Base-by-base conservation (phyloP, 1,139 yeast species). In the Protomyces inundatus region DNA sequence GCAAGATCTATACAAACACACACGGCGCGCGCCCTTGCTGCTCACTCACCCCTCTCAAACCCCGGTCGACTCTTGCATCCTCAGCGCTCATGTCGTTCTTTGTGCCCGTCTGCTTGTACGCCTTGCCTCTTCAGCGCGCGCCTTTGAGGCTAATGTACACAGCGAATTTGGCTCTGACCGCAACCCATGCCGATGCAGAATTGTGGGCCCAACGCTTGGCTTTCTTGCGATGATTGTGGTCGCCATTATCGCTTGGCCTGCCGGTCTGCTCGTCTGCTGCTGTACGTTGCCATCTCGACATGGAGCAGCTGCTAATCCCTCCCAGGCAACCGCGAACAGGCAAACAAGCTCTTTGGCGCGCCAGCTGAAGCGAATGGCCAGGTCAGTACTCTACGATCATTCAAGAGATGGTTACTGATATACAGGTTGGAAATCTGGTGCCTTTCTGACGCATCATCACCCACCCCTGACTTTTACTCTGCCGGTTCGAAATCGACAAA, bases 231-330 rank as follows among this genome's bases (percentile, higher is more conserved):
- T 53, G 56, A 53, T 62, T 33, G 56, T 51, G 33, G 48, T 55
- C 12, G 65, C 65, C 7, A 53, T 62, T n/a, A 46, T 62, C 10
- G 56, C 58, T 16, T 62, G 65, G 65, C 65, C 65, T n/a, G 42
- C 55, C 12, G 65, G 56, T 6, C 52, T 58, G 30, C 33, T 58
- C 33, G 52, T 54, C 34, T 48, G 58, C 30, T 60, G 64, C 37
- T 60, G 64, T 34, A 60, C 37, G 59, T 39, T 23, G 23, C 23
- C 23, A 23, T 23, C 23, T 23, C 23, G 23, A 23, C 23, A 23
- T 23, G 1, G 23, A 23, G 23, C 23, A 23, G 23, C 23, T 6
- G 39, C 56, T 37, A 30, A 33, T 39, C 37, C 4, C 4, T 6
- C n/a, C 1, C 9, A 42, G 48, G 48, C 48, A 42, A 42, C 32